These are phyloP conservation scores for Scedosporium dehoogii DNA, from an alignment of 2,329 filamentous ascomycete genomes.

Conservation along the genomic window DNA sequence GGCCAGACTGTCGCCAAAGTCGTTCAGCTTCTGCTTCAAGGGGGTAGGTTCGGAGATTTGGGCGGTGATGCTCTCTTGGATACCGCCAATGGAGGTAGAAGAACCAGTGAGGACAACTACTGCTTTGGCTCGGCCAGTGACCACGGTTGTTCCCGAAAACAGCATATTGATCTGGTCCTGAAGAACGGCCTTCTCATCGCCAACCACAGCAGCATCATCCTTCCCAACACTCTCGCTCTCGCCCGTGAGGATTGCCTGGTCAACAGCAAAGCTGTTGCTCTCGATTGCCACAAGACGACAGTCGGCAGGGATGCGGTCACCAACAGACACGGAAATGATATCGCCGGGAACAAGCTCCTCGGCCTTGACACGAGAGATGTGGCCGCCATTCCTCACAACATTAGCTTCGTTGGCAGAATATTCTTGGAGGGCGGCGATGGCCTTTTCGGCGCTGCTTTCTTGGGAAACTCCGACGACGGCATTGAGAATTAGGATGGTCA, in stretches of 20 bases:
- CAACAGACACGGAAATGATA: conserved; percentile 77
- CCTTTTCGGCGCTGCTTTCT: conserved; percentile 97
- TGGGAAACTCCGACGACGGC: conserved; percentile 95
- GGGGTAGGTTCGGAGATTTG: conserved; percentile 97
- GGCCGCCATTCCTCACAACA: conserved; percentile 71
- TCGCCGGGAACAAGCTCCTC: conserved; percentile 95
- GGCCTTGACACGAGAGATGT: conserved; percentile 77
- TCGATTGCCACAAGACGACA: conserved; percentile 83
- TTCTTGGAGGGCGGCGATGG: conserved; percentile 94
- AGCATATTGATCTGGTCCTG: conserved; percentile 98
- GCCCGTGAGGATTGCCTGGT: conserved; percentile 93
- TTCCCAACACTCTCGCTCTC: conserved; percentile 97
- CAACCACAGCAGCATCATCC: conserved; percentile 54
- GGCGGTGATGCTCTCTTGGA: conserved; percentile 95
- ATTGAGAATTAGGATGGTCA: conserved; percentile 94
- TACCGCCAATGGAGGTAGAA: conserved; percentile 92
- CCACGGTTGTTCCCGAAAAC: conserved; percentile 96
- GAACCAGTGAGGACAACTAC: conserved; percentile 84
- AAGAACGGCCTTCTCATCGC: conserved; percentile 79
- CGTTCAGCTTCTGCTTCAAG: conserved; percentile 96
- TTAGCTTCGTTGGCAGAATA: conserved; percentile 98
- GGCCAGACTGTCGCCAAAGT: conserved; percentile 90
- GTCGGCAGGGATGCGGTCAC: conserved; percentile 89
- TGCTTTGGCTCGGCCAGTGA: conserved; percentile 85
- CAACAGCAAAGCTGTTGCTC: conserved; percentile 94